Evolutionary conservation across 768 basidiomycete genomes (phyloP).

Genomic region (Russula olivacea): DNA sequence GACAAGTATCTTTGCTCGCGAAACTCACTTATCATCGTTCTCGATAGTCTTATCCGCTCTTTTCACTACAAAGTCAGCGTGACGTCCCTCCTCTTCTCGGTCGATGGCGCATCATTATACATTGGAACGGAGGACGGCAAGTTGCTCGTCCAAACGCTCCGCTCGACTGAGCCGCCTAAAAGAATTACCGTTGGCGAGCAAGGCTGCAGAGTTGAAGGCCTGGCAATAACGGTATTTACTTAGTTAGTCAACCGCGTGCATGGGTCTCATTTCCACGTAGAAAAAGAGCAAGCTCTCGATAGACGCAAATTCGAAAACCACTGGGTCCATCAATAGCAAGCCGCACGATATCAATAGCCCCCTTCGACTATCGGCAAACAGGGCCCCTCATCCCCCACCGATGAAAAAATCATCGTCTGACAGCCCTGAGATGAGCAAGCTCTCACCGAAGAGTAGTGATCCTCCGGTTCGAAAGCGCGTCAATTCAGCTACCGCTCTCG

Average conservation of each 20-base stretch:
- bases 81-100: constrained; percentile 61
- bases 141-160: constrained; percentile 57
- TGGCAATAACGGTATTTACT: constrained; percentile 50
- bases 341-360: constrained; percentile 20
- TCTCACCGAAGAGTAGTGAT: neutral
- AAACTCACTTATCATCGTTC: constrained; percentile 1
- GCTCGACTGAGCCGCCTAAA: constrained; percentile 60
- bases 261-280: constrained; percentile 8
- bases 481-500: constrained; percentile 23
- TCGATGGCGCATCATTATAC: constrained; percentile 62
- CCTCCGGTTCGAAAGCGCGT: constrained; percentile 20
- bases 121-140: constrained; percentile 59
- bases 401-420: constrained; percentile 18
- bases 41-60: constrained; percentile 57
- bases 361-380: constrained; percentile 12
- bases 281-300: constrained; percentile 26
- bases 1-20: neutral
- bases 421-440: constrained; percentile 5
- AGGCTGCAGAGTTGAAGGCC: constrained; percentile 44
- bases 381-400: neutral
- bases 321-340: constrained; percentile 32
- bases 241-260: neutral
- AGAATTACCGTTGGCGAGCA: constrained; percentile 44
- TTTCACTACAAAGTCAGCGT: constrained; percentile 48
- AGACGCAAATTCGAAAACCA: constrained; percentile 28